phyloP scores from a whole-genome alignment of 805 yeast species.

The Kodamaea fukazawae region DNA sequence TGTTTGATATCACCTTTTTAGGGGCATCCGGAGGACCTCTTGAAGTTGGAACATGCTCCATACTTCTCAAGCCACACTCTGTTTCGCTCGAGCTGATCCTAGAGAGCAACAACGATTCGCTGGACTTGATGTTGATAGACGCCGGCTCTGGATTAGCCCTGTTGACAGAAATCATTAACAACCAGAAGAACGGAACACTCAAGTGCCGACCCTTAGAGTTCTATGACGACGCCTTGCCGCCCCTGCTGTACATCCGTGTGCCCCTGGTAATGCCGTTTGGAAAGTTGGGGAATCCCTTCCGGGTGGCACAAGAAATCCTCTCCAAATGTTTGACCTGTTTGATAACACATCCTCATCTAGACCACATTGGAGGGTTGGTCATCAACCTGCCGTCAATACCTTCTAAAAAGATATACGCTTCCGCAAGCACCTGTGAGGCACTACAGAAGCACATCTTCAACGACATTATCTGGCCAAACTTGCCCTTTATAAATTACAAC shows the following conservation, averaged over 20 bases:
- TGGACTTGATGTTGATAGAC: conserved; percentile 56
- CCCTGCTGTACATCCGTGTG: conserved; percentile 21
- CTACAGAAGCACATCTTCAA: conserved; percentile 63
- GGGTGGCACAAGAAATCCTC: conserved; percentile 30
- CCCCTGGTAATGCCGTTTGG: conserved; percentile 7
- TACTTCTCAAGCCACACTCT: conserved; percentile 56
- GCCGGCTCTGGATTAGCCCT: conserved; percentile 74
- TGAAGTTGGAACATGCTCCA: conserved; percentile 66
- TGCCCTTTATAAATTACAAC: conserved; percentile 32
- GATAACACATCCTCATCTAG: conserved; percentile 82
- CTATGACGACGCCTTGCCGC: conserved; percentile 30
- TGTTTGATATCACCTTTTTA: conserved; percentile 60
- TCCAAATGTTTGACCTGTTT: conserved; percentile 43
- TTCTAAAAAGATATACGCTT: conserved; percentile 51
- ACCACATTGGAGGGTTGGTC: conserved; percentile 68
- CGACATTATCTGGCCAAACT: conserved; percentile 77
- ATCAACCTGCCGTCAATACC: conserved; percentile 64
- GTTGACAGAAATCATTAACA: conserved; percentile 42
- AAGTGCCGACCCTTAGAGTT: conserved; percentile 10
- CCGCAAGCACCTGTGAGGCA: conserved; percentile 49
- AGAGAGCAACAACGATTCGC: conserved; percentile 14
- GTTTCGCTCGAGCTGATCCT: conserved; percentile 14
- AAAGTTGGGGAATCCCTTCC: conserved; percentile 19
- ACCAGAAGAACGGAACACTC: conserved; percentile 14
- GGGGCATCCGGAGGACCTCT: conserved; percentile 89